These are phyloP conservation scores for Capsicum chinense DNA, from an alignment of 257 asterid species.

Conservation along the genomic window DNA sequence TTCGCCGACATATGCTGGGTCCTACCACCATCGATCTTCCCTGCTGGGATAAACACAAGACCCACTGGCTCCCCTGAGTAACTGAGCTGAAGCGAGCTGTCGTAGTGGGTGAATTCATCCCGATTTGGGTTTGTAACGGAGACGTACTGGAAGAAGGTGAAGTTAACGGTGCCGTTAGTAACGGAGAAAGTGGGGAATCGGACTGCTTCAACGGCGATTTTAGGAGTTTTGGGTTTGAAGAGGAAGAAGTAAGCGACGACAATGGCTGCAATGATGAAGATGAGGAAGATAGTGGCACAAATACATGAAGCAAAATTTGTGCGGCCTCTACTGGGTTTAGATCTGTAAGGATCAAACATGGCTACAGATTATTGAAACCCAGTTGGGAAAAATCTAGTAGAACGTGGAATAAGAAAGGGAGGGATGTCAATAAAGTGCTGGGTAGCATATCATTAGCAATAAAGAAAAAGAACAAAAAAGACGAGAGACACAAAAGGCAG, in stretches of 20 bases:
- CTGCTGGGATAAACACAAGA: slow-evolving; percentile 82
- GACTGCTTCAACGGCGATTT: slow-evolving; percentile 82
- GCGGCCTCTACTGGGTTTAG: slow-evolving; percentile 52
- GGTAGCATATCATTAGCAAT: slow-evolving; percentile 18
- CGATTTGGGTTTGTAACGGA: slow-evolving; percentile 91
- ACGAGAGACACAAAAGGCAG: not conserved
- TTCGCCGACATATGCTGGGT: slow-evolving; percentile 90
- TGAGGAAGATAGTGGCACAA: slow-evolving; percentile 75
- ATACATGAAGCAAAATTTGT: slow-evolving; percentile 82
- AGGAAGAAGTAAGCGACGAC: slow-evolving; percentile 72
- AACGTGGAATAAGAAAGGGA: not conserved
- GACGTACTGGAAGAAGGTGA: slow-evolving; percentile 85
- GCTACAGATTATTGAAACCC: not conserved
- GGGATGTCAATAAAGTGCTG: slow-evolving; percentile 15
- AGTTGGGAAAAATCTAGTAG: not conserved
- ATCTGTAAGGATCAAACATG: slow-evolving; percentile 69
- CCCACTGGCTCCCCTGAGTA: slow-evolving; percentile 90
- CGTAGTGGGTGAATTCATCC: slow-evolving; percentile 90
- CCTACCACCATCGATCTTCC: slow-evolving; percentile 75
- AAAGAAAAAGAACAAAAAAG: not conserved
- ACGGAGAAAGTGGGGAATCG: slow-evolving; percentile 84
- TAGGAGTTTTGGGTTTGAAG: slow-evolving; percentile 81
- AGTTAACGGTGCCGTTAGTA: slow-evolving; percentile 76
- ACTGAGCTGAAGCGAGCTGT: slow-evolving; percentile 90
- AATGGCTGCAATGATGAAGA: slow-evolving; percentile 60